Evolutionary conservation across 148 eudicot species (phyloP).

Genomic region (Polygonum aviculare): DNA sequence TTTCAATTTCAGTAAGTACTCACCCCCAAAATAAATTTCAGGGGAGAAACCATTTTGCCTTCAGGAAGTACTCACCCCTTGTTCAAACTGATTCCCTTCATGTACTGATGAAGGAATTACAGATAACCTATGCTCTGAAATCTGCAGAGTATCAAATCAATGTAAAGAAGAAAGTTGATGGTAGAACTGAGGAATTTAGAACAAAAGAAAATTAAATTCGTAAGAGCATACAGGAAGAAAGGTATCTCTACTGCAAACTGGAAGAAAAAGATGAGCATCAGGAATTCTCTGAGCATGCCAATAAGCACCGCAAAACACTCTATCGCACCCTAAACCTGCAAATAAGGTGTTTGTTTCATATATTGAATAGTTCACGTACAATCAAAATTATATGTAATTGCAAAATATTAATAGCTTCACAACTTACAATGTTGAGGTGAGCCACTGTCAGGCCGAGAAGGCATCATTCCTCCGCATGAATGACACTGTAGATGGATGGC

Average conservation of each 20-base stretch:
- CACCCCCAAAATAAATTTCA: slow-evolving; percentile 12
- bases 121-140: slow-evolving; percentile 39
- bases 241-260: slow-evolving; percentile 54
- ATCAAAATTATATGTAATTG: background rate
- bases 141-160: slow-evolving; percentile 25
- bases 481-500: slow-evolving; percentile 84
- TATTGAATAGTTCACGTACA: background rate
- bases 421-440: slow-evolving; percentile 69
- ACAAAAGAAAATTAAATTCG: background rate
- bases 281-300: slow-evolving; percentile 55
- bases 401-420: background rate
- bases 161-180: background rate
- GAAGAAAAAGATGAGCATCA: slow-evolving; percentile 27
- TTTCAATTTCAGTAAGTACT: background rate
- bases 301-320: slow-evolving; percentile 89
- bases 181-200: background rate
- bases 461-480: slow-evolving; percentile 96
- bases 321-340: slow-evolving; percentile 87
- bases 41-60: background rate
- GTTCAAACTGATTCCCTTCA: slow-evolving; percentile 78
- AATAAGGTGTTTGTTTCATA: background rate
- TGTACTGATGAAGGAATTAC: slow-evolving; percentile 57
- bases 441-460: slow-evolving; percentile 48
- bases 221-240: slow-evolving; percentile 57
- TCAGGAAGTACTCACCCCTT: slow-evolving; percentile 35